Evolutionary conservation across 163 green algal genomes (phyloP).

Genomic region (Chlamydomonas reinhardtii): DNA sequence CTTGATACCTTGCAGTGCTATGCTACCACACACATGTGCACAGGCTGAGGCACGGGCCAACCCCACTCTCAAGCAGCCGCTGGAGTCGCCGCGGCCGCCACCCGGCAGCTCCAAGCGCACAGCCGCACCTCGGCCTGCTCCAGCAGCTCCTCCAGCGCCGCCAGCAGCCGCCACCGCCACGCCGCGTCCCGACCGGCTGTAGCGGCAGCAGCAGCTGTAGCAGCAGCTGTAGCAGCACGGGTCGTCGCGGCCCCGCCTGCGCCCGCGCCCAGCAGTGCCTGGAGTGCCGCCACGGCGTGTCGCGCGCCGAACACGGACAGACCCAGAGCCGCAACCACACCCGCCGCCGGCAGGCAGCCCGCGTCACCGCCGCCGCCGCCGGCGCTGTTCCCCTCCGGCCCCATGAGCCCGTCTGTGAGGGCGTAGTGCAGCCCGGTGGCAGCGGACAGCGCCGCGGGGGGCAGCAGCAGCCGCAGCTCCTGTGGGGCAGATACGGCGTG

Average conservation of each 20-base stretch:
- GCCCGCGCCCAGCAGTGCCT: not conserved
- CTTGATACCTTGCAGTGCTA: no score
- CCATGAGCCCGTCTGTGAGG: constrained; percentile 9
- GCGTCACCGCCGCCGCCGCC: not conserved
- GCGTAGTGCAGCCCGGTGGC: constrained; percentile 21
- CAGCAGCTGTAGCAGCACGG: not conserved
- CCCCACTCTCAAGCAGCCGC: no score
- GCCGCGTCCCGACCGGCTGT: not conserved
- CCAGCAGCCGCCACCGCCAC: constrained; percentile 42
- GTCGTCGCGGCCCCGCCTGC: not conserved
- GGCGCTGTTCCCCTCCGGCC: not conserved
- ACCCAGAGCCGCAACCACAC: constrained; percentile 12
- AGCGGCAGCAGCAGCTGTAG: not conserved
- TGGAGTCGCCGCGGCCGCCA: no score
- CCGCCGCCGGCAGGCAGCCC: not conserved
- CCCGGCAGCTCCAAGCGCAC: no score
- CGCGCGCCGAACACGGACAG: not conserved
- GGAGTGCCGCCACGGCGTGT: constrained; percentile 17
- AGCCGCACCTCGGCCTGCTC: constrained; percentile 24
- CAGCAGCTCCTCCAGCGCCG: constrained; percentile 24
- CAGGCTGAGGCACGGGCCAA: no score
- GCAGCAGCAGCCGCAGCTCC: constrained; percentile 19
- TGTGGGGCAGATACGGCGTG: no score
- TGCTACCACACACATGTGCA: no score
- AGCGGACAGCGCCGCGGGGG: not conserved